Evolutionary conservation across 192 early-diverging fungal species (phyloP), one percentile per base, ranked within the genome.

Genomic region (Backusella sp.): DNA sequence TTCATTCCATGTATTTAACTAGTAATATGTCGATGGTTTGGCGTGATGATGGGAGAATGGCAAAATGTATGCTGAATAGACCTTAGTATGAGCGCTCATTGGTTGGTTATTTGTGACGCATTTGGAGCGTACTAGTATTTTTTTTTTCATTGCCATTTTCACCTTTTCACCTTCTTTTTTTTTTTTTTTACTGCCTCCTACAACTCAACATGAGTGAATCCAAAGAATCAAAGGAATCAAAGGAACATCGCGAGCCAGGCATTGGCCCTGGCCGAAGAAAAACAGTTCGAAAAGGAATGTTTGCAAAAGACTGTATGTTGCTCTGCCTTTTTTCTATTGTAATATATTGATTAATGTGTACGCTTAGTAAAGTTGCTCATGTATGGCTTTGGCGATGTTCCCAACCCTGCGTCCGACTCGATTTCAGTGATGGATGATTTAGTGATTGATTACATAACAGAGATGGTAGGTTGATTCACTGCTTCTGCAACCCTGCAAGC

Each of bases 331-430:
- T 49, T 7, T n/a, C 23, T 2, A 14, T 12, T 12, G 15, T 23
- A 76, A 23, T 6, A 23, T 23, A 34, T 44, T 44, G 42, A 44
- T 44, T 17, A 66, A 32, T 9, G 56, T 2, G 26, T 62, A 56
- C 11, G 14, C 30, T 9, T 36, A 91, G 90, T 92, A 34, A 91
- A 88, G 65, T 76, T 87, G 26, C 83, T 96, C 78, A 95, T 96
- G 91, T 95, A 92, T 80, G 95, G 95, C 36, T 94, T 93, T 82
- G 95, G 95, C 15, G 95, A 96, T 81, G 92, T 92, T 15, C 82
- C 81, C 26, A 87, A 94, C 62, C 93, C 95, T 23, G 83, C 90
- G 0, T 82, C 86, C 21, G 95, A 96, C 76, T 88, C 92, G 35
- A 90, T 91, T n/a, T 90, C 91, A 7, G 83, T 95, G 1, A 86